Evolutionary conservation across 2,329 filamentous ascomycete genomes (phyloP).

Genomic region (Xylariales sp.): DNA sequence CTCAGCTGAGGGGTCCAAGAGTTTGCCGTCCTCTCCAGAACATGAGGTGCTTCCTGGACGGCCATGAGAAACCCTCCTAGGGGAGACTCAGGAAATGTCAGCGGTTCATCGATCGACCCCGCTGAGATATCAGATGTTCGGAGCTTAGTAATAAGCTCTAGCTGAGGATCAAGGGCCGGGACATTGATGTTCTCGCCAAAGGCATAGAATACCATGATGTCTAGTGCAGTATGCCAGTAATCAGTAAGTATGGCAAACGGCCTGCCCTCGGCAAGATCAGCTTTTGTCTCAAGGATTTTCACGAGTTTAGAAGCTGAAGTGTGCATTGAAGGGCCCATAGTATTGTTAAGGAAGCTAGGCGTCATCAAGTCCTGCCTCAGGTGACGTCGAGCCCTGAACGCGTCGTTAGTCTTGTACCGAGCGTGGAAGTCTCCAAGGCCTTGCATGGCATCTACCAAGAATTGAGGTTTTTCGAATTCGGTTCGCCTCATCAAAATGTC

Average conservation of each 20-base stretch:
- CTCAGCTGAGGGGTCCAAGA: too few relatives aligned
- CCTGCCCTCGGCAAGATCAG: not conserved
- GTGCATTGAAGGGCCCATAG: constrained; percentile 25
- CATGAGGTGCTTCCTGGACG: too few relatives aligned
- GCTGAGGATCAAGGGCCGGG: not conserved
- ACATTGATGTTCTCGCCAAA: not conserved
- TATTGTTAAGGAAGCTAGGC: constrained; percentile 25
- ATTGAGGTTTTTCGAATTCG: constrained; percentile 25
- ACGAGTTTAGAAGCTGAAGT: constrained; percentile 18
- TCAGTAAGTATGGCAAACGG: not conserved
- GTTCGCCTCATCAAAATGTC: constrained; percentile 27
- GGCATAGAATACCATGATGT: not conserved
- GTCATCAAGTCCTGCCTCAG: constrained; percentile 32
- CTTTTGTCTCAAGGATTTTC: constrained; percentile 21
- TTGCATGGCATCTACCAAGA: constrained; percentile 10
- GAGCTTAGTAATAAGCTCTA: not conserved
- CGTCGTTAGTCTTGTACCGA: constrained; percentile 14
- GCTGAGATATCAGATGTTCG: not conserved
- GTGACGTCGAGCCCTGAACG: constrained; percentile 21
- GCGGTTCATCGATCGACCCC: not conserved
- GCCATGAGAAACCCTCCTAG: not conserved
- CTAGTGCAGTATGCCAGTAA: not conserved
- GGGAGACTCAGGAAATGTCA: not conserved
- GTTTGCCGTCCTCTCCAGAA: too few relatives aligned
- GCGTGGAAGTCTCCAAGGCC: not conserved